Evolutionary conservation across 2,329 filamentous ascomycete genomes (phyloP), one percentile per base, ranked within the genome.

Genomic region (Drechslera avenae): DNA sequence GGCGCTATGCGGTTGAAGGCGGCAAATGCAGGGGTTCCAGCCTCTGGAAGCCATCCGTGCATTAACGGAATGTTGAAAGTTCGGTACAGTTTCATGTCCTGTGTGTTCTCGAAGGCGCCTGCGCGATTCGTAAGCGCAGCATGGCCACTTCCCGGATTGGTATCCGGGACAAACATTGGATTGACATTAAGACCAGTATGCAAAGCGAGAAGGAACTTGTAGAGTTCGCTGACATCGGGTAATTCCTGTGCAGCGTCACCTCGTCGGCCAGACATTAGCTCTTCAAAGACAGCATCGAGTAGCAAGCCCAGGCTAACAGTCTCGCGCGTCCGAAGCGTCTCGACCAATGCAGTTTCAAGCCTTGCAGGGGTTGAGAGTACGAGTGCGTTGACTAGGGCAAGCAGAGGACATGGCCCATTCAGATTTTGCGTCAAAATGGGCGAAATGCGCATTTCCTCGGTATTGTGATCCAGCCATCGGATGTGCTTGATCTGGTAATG

Each of bases 161-260:
- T 23, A 77, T 6, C 81, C 2, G 90, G 82, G 6, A 95, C 81
- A 57, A 96, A 94, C 16, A 89, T 85, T 2, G 94, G 94, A 59
- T 99, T 99, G 50, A 97, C 93, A 65, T 97, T 99, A 90, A 99
- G 96, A 31, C 94, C 94, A 0, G 92, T 97, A 63, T 97, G 91
- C 2, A 99, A 78, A 36, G 90, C 89, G 49, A 94, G 84, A 2
- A 99, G 78, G 67, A 99, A 99, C 5, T 83, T 81, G 71, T 96
- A 96, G 1, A 99, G 79, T 52, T 96, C 92, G 30, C 87, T 83
- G 8, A 97, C 88, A 69, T 97, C 94, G 0, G 93, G 93, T 18
- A 97, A 75, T 13, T 85, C 79, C 49, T 80, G 78, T 1, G 81
- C 81, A 28, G 86, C 83, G 39, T 84, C 83, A 0, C 84, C 86